These are phyloP conservation scores for Clavispora santaluciae DNA, from an alignment of 805 yeast genomes.

Conservation along the genomic window DNA sequence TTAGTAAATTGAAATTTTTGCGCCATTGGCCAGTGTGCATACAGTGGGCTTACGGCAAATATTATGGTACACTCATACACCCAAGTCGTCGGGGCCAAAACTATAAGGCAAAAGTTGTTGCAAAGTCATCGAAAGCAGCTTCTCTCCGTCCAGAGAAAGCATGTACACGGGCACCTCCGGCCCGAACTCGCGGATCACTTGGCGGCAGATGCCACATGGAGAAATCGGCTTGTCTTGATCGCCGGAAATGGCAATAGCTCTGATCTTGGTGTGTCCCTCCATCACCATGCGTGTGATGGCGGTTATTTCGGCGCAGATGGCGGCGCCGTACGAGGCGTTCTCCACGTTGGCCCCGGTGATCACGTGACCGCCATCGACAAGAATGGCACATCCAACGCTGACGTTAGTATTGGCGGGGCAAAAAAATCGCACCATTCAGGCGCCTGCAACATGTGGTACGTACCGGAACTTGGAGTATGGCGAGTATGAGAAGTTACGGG, in stretches of 20 bases:
- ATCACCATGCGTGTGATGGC: conserved; percentile 29
- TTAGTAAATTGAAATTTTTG: no score
- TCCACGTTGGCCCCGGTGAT: conserved; percentile 85
- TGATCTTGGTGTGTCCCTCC: conserved; percentile 40
- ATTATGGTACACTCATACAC: no score
- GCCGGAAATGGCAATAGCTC: conserved; percentile 64
- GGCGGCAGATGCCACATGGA: conserved; percentile 96
- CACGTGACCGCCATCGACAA: conserved; percentile 45
- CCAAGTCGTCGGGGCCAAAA: conserved; percentile 76
- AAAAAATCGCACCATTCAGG: background rate
- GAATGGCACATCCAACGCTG: conserved; percentile 76
- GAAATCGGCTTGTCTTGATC: conserved; percentile 56
- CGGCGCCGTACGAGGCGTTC: conserved; percentile 78
- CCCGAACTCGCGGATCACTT: conserved; percentile 79
- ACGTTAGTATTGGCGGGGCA: conserved; percentile 11
- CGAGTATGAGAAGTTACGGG: conserved; percentile 51
- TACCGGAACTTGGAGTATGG: conserved; percentile 68
- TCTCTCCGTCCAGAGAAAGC: conserved; percentile 53
- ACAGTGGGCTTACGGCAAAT: no score
- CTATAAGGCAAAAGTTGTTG: conserved; percentile 72
- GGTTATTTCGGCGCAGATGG: conserved; percentile 39
- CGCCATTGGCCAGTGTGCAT: background rate
- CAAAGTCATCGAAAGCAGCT: conserved; percentile 42
- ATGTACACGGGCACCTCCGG: conserved; percentile 57
- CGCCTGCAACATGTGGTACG: conserved; percentile 10